Conservation (phyloP, 192 early-diverging fungal species). For the Piromyces sp. region DNA sequence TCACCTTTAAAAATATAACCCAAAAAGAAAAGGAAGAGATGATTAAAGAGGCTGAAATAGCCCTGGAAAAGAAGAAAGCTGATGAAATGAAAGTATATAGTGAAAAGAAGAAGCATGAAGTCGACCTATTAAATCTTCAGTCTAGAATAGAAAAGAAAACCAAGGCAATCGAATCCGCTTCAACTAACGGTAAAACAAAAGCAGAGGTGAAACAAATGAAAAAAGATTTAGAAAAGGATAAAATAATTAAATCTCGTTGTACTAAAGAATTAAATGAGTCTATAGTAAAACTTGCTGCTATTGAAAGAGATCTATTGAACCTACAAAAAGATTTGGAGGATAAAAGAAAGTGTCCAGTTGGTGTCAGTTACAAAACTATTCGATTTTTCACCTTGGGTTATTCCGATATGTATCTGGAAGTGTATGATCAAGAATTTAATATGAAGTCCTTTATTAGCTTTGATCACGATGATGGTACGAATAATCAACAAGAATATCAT, state of each 20-base stretch:
- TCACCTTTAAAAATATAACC: not conserved
- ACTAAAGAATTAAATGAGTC: not conserved
- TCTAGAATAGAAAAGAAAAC: not conserved
- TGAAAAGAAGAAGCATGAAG: not conserved
- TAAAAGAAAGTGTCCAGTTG: not conserved
- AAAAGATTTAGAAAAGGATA: not conserved
- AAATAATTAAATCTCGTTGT: not conserved
- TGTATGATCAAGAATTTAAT: not conserved
- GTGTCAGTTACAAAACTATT: not conserved
- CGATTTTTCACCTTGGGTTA: not conserved
- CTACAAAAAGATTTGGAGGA: not conserved
- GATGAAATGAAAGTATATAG: not conserved
- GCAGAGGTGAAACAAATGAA: not conserved
- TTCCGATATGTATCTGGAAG: not conserved
- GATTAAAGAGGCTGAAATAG: not conserved
- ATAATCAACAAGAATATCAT: not conserved
- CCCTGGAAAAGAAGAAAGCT: not conserved
- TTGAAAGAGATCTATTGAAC: not conserved
- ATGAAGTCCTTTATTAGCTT: not conserved
- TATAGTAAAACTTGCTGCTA: not conserved
- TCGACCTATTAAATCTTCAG: not conserved
- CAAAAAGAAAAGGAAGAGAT: not conserved
- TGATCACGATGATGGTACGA: not conserved
- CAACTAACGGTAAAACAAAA: not conserved
- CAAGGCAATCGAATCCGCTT: not conserved